Evolutionary conservation across 257 asterid genomes (phyloP), one percentile per base, ranked within the genome.

Genomic region (Salvia miltiorrhiza): DNA sequence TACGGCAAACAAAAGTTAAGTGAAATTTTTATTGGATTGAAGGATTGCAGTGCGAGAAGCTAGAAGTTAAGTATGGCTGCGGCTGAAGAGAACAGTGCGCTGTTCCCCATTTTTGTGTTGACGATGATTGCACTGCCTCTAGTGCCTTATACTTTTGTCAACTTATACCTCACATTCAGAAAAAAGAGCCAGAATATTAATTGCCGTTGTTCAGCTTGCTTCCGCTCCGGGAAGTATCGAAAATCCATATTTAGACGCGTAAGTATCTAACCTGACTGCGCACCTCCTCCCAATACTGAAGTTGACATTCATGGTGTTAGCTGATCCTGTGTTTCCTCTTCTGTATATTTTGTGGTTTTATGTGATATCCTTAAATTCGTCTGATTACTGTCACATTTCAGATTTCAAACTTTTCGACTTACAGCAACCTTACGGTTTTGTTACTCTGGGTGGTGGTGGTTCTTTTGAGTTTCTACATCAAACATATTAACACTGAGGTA

Each of bases 321-420:
- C 50, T n/a, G 65, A 33, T 52, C 54, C 35, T 1, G 11, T 14
- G 14, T 57, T 40, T 53, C 10, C 55, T 11, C 71, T 54, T 54
- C 3, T 33, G 41, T 11, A 41, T 66, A 9, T 23, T 33, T 14
- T 39, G 19, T 43, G 9, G 14, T 41, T 19, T 21, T 20, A 32
- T 37, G 57, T 35, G 76, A 32, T 17, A 52, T 69, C 32, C 53
- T 47, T 37, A 60, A 68, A 53, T 24, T 68, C 17, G n/a, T 19
- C 37, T 44, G 4, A 19, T 64, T 74, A 72, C 61, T 55, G 41
- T 60, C 66, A 54, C 58, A 77, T 81, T 77, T 62, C 97, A 94
- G 99, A 87, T 94, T 60, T 89, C 98, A 43, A 91, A 94, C 83
- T 89, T 94, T 70, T 91, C 99, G n/a, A 94, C 99, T 6, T 91